Percentiles rank a stretch among this genome's conserved stretches.
Conservation (phyloP, 1,139 yeast species). For the Scheffersomyces lignicola region DNA sequence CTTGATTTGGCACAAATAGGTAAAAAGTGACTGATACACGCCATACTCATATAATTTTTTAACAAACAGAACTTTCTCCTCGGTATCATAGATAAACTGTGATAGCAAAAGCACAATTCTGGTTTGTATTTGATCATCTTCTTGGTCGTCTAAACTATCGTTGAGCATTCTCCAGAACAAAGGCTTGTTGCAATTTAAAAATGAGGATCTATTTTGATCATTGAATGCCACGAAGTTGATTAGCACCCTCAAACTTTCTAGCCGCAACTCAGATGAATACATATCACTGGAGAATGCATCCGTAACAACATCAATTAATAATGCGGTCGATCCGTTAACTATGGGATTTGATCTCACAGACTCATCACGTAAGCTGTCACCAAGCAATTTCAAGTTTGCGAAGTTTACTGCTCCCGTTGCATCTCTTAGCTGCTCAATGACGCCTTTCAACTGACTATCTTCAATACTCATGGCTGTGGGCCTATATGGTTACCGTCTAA, state of each 20-base stretch:
- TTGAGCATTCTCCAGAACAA: neutral
- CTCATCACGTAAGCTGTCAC: constrained; percentile 27
- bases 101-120: constrained; percentile 26
- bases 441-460: too few relatives aligned
- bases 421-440: too few relatives aligned
- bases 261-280: neutral
- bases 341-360: constrained; percentile 15
- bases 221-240: constrained; percentile 31
- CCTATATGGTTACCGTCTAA: too few relatives aligned
- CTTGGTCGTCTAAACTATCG: too few relatives aligned
- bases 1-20: neutral
- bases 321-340: constrained; percentile 9
- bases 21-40: neutral
- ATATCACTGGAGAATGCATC: neutral
- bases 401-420: neutral
- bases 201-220: constrained; percentile 21
- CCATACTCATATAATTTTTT: neutral
- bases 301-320: constrained; percentile 6
- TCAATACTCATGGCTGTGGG: too few relatives aligned
- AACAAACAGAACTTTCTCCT: constrained; percentile 12
- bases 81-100: constrained; percentile 37
- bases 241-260: constrained; percentile 21
- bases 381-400: constrained; percentile 14
- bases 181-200: neutral
- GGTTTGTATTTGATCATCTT: too few relatives aligned